Percentiles rank a stretch among this genome's conserved stretches.
These are phyloP conservation scores for Tetradesmus lagerheimii DNA, from an alignment of 139 green algal genomes.

Conservation along the genomic window DNA sequence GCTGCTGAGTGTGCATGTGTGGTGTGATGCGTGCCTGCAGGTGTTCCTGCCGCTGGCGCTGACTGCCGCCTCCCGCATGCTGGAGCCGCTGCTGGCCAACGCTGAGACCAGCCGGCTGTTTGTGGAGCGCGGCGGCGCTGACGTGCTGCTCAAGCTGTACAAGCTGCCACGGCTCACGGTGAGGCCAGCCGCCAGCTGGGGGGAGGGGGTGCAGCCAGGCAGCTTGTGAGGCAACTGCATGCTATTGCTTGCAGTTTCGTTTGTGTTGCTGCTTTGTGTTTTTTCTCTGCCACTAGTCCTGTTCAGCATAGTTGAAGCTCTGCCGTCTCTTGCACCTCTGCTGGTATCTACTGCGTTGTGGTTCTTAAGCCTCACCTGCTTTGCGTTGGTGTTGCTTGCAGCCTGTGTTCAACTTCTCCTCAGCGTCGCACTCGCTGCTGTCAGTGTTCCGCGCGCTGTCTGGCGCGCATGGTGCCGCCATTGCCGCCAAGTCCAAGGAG, in stretches of 20 bases:
- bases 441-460: conserved; percentile 80
- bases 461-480: conserved; percentile 52
- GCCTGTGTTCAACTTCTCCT: conserved; percentile 81
- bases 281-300: too few relatives aligned
- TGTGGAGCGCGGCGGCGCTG: conserved; percentile 81
- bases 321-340: too few relatives aligned
- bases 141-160: conserved; percentile 85
- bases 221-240: too few relatives aligned
- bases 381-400: conserved; percentile 46
- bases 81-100: conserved; percentile 89
- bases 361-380: too few relatives aligned
- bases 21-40: not conserved
- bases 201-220: too few relatives aligned
- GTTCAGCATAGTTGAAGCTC: too few relatives aligned
- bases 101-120: conserved; percentile 74
- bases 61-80: conserved; percentile 77
- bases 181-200: too few relatives aligned
- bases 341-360: too few relatives aligned
- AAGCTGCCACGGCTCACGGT: conserved; percentile 77
- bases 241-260: too few relatives aligned
- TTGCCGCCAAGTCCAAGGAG: conserved; percentile 51
- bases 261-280: too few relatives aligned
- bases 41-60: conserved; percentile 81
- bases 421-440: conserved; percentile 82
- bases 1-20: not conserved